Percentiles rank a stretch among this genome's conserved stretches.
Conservation (phyloP, 805 yeast genomes). For the Ogataea nitratoaversa region DNA sequence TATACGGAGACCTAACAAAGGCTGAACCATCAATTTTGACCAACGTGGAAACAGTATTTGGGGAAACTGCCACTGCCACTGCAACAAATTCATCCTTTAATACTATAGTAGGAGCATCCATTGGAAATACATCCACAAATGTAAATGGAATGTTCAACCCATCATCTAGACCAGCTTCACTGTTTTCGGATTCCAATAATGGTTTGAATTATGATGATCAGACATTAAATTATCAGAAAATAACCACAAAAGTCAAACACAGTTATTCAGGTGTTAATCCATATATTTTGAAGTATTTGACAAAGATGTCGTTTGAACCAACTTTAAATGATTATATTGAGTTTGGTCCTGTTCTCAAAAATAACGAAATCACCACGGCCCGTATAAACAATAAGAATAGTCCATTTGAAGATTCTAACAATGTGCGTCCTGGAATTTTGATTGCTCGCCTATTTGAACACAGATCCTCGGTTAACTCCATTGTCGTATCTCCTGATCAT, state of each 20-base stretch:
- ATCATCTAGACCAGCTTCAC: slow-evolving; percentile 10
- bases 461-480: slow-evolving; percentile 48
- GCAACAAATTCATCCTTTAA: slow-evolving; percentile 1
- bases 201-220: slow-evolving; percentile 24
- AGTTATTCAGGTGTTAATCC: slow-evolving; percentile 70
- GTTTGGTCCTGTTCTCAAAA: slow-evolving; percentile 47
- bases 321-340: slow-evolving; percentile 57
- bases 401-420: background rate
- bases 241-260: slow-evolving; percentile 33
- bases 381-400: slow-evolving; percentile 17
- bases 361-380: slow-evolving; percentile 1
- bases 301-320: slow-evolving; percentile 51
- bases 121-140: background rate
- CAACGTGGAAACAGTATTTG: slow-evolving; percentile 20
- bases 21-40: slow-evolving; percentile 19
- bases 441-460: slow-evolving; percentile 65
- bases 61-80: slow-evolving; percentile 15
- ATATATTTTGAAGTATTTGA: slow-evolving; percentile 53
- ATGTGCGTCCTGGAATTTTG: slow-evolving; percentile 37
- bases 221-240: slow-evolving; percentile 19
- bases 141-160: too few relatives aligned
- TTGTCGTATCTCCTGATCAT: slow-evolving; percentile 58
- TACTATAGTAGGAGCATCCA: too few relatives aligned
- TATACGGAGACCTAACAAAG: slow-evolving; percentile 16
- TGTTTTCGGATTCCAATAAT: slow-evolving; percentile 15